Conservation (phyloP, 139 green algal genomes). For the Pleodorina starrii region DNA sequence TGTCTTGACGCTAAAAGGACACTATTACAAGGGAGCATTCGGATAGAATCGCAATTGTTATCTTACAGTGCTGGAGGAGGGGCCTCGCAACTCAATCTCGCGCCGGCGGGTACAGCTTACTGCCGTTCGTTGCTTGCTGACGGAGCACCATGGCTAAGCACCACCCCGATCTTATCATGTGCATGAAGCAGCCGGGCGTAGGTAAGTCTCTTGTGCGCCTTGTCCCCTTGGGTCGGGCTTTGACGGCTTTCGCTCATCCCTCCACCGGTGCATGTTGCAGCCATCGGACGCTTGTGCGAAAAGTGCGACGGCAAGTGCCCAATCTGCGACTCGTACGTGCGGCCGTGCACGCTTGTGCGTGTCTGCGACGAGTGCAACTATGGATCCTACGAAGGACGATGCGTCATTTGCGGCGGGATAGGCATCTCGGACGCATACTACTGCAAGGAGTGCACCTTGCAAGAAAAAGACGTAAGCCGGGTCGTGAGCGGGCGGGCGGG, state of each 20-base stretch:
- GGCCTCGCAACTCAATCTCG: no score
- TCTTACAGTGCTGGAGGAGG: no score
- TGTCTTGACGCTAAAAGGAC: no score
- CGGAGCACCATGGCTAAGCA: slow-evolving; percentile 64
- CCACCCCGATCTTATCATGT: slow-evolving; percentile 96
- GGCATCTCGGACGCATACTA: slow-evolving; percentile 99
- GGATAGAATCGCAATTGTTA: no score
- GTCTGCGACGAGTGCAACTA: slow-evolving; percentile 99
- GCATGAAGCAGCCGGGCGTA: slow-evolving; percentile 97
- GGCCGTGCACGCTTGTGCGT: slow-evolving; percentile 95
- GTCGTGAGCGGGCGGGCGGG: no score
- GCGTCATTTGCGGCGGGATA: slow-evolving; percentile 95
- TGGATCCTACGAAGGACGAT: slow-evolving; percentile 94
- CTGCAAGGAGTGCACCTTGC: slow-evolving; percentile 98
- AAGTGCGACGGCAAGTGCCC: slow-evolving; percentile 98
- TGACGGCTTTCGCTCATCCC: neutral
- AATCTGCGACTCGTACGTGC: slow-evolving; percentile 97
- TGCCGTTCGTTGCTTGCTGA: neutral
- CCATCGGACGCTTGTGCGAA: slow-evolving; percentile 95
- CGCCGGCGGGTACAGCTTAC: neutral
- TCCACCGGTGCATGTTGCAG: no score
- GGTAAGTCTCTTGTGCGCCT: slow-evolving; percentile 65
- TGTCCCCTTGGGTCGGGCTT: slow-evolving; percentile 5
- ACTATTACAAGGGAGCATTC: no score
- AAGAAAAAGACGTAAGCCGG: slow-evolving; percentile 95